phyloP scores from a whole-genome alignment of 2,329 filamentous ascomycete genomes.

The Celoporthe dispersa region DNA sequence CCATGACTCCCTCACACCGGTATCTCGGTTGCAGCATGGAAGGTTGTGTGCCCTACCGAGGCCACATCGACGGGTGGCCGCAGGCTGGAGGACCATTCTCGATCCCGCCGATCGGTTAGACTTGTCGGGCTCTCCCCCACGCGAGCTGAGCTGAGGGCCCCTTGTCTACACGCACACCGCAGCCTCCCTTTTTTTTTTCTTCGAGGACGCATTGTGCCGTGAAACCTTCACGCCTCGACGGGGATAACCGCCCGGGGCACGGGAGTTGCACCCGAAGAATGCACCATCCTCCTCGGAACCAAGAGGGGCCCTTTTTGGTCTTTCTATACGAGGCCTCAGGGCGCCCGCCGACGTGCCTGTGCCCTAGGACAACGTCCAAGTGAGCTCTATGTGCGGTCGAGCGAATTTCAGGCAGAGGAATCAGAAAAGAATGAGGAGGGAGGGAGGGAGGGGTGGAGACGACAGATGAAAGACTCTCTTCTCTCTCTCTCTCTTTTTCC shows the following conservation, averaged over 20 bases:
- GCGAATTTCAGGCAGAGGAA: background rate
- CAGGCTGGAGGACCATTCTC: background rate
- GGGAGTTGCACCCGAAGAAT: background rate
- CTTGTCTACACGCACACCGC: background rate
- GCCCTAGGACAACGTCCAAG: background rate
- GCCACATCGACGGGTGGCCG: background rate
- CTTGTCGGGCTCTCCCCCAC: background rate
- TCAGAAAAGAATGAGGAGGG: background rate
- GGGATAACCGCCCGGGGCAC: background rate
- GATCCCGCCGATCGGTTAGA: background rate
- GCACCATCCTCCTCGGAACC: background rate
- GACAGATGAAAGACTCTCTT: background rate
- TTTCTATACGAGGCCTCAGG: background rate
- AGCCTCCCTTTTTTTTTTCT: background rate
- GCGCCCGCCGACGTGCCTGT: background rate
- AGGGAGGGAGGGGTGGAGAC: background rate
- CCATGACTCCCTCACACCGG: background rate
- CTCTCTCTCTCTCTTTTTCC: background rate
- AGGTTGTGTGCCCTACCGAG: background rate
- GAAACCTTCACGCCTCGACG: background rate
- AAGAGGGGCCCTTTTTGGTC: background rate
- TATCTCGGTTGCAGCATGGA: background rate
- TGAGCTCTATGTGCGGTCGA: background rate
- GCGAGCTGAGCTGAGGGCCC: background rate
- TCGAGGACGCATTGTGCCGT: background rate